phyloP scores from a whole-genome alignment of 306 rosid species.

The Calophaca sinica region DNA sequence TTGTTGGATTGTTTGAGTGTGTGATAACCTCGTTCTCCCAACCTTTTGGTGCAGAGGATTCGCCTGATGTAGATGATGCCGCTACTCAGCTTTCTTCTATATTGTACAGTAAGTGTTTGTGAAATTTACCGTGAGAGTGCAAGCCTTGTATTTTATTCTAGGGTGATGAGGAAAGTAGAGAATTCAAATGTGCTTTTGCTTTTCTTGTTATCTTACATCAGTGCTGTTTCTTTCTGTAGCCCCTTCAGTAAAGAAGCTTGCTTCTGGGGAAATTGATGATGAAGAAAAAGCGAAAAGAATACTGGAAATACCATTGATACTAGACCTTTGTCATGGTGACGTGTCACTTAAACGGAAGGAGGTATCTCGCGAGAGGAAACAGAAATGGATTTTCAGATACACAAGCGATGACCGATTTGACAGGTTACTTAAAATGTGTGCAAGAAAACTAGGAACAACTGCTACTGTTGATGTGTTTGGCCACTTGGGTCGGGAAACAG shows the following conservation, averaged over 20 bases:
- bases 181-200: slow-evolving; percentile 6
- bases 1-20: slow-evolving; percentile 27
- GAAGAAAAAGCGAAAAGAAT: slow-evolving; percentile 23
- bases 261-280: slow-evolving; percentile 33
- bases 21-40: slow-evolving; percentile 19
- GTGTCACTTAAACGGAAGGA: slow-evolving; percentile 50
- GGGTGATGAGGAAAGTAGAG: slow-evolving; percentile 19
- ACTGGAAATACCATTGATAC: slow-evolving; percentile 55
- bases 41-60: slow-evolving; percentile 62
- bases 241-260: slow-evolving; percentile 12
- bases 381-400: slow-evolving; percentile 58
- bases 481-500: slow-evolving; percentile 68
- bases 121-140: slow-evolving; percentile 43
- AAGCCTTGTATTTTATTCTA: slow-evolving; percentile 16
- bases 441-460: slow-evolving; percentile 59
- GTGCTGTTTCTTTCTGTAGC: slow-evolving; percentile 49
- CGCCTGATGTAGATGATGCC: neutral
- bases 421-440: slow-evolving; percentile 54
- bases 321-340: slow-evolving; percentile 7
- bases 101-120: slow-evolving; percentile 62
- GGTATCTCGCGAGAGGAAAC: slow-evolving; percentile 64
- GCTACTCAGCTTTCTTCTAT: slow-evolving; percentile 45
- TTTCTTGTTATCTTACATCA: slow-evolving; percentile 12
- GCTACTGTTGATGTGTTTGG: slow-evolving; percentile 53
- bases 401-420: slow-evolving; percentile 43